These are phyloP conservation scores for Euphorbia pulcherrima DNA, from an alignment of 345 rosid genomes.

Conservation along the genomic window DNA sequence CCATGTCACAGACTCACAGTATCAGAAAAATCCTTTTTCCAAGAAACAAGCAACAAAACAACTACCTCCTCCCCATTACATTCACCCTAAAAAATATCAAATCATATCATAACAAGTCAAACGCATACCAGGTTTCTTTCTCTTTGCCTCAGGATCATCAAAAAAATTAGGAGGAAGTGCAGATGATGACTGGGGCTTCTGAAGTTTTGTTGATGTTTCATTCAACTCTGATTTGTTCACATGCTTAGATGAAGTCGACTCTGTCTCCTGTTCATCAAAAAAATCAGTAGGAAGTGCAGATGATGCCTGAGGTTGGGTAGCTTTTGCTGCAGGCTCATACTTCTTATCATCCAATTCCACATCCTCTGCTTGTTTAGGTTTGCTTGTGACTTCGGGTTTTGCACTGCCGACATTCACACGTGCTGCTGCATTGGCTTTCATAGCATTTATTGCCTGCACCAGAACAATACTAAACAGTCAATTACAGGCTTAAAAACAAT, in stretches of 20 bases:
- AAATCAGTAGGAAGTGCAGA: slow-evolving; percentile 54
- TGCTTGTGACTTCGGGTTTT: slow-evolving; percentile 16
- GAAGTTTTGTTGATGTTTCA: slow-evolving; percentile 24
- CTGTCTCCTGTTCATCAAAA: slow-evolving; percentile 38
- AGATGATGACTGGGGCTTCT: slow-evolving; percentile 40
- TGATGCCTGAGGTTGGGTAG: slow-evolving; percentile 32
- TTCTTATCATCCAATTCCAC: slow-evolving; percentile 19
- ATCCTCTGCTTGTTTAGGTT: slow-evolving; percentile 16
- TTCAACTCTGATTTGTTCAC: slow-evolving; percentile 15
- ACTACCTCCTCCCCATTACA: background rate
- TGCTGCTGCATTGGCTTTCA: slow-evolving; percentile 64
- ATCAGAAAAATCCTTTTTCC: no score
- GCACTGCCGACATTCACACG: slow-evolving; percentile 21
- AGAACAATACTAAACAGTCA: slow-evolving; percentile 13
- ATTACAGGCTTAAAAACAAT: background rate
- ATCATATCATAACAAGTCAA: background rate
- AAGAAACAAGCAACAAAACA: background rate
- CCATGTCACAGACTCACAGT: background rate
- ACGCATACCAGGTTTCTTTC: slow-evolving; percentile 35
- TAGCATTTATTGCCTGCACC: slow-evolving; percentile 51
- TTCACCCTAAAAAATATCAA: background rate
- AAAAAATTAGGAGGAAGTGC: slow-evolving; percentile 55
- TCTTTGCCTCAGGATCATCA: slow-evolving; percentile 38
- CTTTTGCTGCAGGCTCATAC: slow-evolving; percentile 27
- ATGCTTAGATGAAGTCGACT: slow-evolving; percentile 4